phyloP scores from a whole-genome alignment of 2,329 filamentous ascomycete species.

The Sarocladium kiliense region DNA sequence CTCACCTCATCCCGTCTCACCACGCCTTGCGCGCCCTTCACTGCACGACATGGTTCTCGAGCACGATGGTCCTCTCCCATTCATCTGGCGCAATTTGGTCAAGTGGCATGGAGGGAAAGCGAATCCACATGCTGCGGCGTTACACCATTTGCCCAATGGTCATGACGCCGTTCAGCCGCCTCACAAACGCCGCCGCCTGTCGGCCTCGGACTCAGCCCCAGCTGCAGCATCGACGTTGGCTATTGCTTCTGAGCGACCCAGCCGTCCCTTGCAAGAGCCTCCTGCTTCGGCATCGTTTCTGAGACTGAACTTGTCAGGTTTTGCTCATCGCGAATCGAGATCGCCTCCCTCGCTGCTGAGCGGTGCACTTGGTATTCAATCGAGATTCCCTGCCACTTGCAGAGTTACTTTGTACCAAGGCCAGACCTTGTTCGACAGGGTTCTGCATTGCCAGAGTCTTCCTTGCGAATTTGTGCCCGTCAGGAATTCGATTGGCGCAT shows the following conservation, averaged over 20 bases:
- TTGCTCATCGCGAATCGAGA: neutral
- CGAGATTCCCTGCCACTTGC: constrained; percentile 23
- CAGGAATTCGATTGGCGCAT: constrained; percentile 40
- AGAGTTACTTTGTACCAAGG: constrained; percentile 31
- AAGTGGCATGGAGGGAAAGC: constrained; percentile 3
- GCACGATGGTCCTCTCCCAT: constrained; percentile 1
- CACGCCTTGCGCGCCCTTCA: neutral
- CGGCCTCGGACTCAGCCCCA: neutral
- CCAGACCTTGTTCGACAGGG: constrained; percentile 27
- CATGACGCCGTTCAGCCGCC: neutral
- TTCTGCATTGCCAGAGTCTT: constrained; percentile 50
- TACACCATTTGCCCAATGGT: neutral
- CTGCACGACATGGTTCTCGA: constrained; percentile 8
- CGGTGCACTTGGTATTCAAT: neutral
- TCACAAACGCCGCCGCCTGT: constrained; percentile 1
- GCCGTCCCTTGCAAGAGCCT: neutral
- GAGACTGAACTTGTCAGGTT: constrained; percentile 5
- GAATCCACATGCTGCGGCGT: neutral
- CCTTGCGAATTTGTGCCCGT: constrained; percentile 47
- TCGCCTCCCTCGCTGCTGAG: neutral
- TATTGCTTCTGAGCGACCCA: no score
- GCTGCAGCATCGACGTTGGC: neutral
- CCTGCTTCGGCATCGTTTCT: constrained; percentile 7
- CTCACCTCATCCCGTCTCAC: constrained; percentile 1
- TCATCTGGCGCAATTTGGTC: neutral